A percentile compares a stretch with the other conserved stretches of the same genome.
These are phyloP conservation scores for Suillus tomentosus DNA, from an alignment of 768 basidiomycete genomes.

Conservation along the genomic window DNA sequence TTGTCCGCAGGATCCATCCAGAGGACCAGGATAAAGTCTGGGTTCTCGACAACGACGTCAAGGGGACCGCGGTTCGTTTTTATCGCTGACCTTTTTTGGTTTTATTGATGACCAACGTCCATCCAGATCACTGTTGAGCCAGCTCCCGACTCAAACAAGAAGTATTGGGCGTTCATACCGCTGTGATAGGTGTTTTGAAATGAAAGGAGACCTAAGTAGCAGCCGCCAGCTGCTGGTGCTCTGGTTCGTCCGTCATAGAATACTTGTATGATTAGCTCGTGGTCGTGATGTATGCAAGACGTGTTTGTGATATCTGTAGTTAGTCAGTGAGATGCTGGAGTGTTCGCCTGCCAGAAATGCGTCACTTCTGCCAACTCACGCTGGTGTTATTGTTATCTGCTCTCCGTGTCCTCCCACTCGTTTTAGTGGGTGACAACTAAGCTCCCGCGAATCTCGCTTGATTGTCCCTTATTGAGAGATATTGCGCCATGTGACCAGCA, in stretches of 20 bases:
- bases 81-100: neutral
- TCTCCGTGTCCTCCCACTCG: neutral
- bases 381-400: too few relatives aligned
- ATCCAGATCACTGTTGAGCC: neutral
- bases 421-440: neutral
- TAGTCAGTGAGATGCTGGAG: neutral
- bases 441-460: neutral
- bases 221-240: neutral
- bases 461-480: neutral
- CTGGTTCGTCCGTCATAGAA: neutral
- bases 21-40: rapidly evolving
- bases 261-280: neutral
- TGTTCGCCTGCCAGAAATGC: neutral
- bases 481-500: too few relatives aligned
- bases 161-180: neutral
- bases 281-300: neutral
- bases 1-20: neutral
- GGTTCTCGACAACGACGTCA: neutral
- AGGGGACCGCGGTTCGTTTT: neutral
- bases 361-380: neutral
- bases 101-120: neutral
- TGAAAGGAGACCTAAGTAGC: neutral
- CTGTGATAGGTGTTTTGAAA: neutral
- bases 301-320: neutral
- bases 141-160: neutral